A percentile compares a stretch with the other conserved stretches of the same genome.
Conservation (phyloP, 495 filamentous ascomycete species). For the Parmelia sp. region DNA sequence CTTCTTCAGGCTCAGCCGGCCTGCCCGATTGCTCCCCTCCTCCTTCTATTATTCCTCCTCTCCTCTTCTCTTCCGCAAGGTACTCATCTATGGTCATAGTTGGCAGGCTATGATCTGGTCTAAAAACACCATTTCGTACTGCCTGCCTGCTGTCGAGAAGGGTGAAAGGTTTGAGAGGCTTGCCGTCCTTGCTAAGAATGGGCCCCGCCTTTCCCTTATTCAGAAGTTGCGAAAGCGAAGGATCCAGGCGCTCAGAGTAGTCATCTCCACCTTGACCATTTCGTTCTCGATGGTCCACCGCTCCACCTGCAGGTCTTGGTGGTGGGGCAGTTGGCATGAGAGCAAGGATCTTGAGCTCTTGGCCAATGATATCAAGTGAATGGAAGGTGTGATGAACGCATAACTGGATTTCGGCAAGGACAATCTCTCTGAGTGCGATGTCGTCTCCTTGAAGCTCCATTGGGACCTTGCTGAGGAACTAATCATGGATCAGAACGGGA, state of each 20-base stretch:
- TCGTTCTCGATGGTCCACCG: constrained; percentile 40
- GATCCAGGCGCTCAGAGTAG: constrained; percentile 75
- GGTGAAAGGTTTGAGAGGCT: constrained; percentile 87
- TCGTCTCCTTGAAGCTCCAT: constrained; percentile 64
- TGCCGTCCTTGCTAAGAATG: constrained; percentile 72
- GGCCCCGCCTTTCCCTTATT: constrained; percentile 57
- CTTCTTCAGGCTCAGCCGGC: constrained; percentile 72
- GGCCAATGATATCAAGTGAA: constrained; percentile 71
- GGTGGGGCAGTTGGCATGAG: constrained; percentile 54
- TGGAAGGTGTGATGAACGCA: constrained; percentile 76
- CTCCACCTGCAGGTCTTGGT: constrained; percentile 31
- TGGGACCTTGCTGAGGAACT: constrained; percentile 58
- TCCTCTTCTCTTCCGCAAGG: constrained; percentile 77
- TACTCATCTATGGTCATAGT: constrained; percentile 99
- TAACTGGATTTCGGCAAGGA: constrained; percentile 66
- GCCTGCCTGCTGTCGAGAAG: constrained; percentile 70
- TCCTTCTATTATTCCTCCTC: constrained; percentile 88
- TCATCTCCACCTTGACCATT: constrained; percentile 34
- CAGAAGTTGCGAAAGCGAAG: constrained; percentile 49
- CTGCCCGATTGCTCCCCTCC: constrained; percentile 74
- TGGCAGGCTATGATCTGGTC: constrained; percentile 83
- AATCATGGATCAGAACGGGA: constrained; percentile 2
- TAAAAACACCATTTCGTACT: constrained; percentile 77
- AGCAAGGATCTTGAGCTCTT: constrained; percentile 75
- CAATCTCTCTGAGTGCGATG: constrained; percentile 65